Base-by-base conservation (phyloP, 176 grass and related monocot species). In the Tillandsia fasciculata region DNA sequence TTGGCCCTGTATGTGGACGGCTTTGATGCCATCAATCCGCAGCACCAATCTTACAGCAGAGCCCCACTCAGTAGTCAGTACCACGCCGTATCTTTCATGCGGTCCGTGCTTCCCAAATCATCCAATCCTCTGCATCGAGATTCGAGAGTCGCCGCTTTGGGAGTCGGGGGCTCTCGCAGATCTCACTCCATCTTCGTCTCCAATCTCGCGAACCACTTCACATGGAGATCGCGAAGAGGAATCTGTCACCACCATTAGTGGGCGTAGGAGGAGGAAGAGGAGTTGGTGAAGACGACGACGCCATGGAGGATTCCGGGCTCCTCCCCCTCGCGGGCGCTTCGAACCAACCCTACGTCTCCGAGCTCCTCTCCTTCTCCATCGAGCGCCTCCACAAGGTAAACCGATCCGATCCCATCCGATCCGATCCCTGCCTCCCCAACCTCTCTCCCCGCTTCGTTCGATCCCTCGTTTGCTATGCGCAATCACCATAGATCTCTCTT, bases 341-440 rank as follows among this genome's bases (percentile, higher is more conserved):
- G 12, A 87, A 93, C 58, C 94, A 99, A 69, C 84, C 85, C 50
- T 99, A 99, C 72, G 90, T 99, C n/a, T 99, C 94, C 66, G 94
- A 99, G 84, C 94, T 99, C 63, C 94, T 99, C 66, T 99, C 94
- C 74, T 99, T 99, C 84, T 93, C 94, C 77, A 92, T 99, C 79
- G 94, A 99, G 75, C 86, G 94, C 80, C 87, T 99, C 26, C 90
- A 93, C 80, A 99, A 93, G 87, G 94, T 99, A 61, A 23, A 11
- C 10, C 1, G 3, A 54, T 26, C 2, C 58, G 2, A 12, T 70
- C 28, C 72, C 24, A 20, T 20, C 10, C 1, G 3, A 54, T 26
- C 2, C 58, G 2, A 12, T 70, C 28, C 72, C 24, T 17, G 33
- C 3, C 33, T 42, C 33, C 33, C 33, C 33, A 42, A 42, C 3